Percentiles rank a stretch among this genome's conserved stretches.
These are phyloP conservation scores for Glycine latifolia DNA, from an alignment of 306 rosid species.

Conservation along the genomic window DNA sequence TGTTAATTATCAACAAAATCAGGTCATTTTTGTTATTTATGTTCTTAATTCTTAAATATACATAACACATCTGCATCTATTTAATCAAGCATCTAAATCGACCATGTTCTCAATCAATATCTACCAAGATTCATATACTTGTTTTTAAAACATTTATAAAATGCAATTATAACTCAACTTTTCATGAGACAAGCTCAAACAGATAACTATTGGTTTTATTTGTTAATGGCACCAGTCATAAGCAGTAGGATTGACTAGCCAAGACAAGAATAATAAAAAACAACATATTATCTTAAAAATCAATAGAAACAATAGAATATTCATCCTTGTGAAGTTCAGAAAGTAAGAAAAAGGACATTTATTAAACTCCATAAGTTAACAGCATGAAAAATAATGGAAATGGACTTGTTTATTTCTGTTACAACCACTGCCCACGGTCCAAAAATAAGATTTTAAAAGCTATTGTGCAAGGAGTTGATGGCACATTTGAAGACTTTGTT, in stretches of 20 bases:
- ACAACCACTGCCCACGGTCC: slow-evolving; percentile 2
- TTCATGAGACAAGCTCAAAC: slow-evolving; percentile 30
- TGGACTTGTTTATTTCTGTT: not conserved
- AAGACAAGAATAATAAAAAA: slow-evolving; percentile 23
- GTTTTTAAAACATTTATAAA: slow-evolving; percentile 2
- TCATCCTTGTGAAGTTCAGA: slow-evolving; percentile 10
- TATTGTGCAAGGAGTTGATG: slow-evolving; percentile 31
- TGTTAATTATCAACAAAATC: not conserved
- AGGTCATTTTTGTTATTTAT: not conserved
- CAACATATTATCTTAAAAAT: slow-evolving; percentile 12
- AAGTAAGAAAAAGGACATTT: not conserved
- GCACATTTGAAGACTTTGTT: not conserved
- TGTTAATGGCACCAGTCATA: not conserved
- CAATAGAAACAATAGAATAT: slow-evolving; percentile 8
- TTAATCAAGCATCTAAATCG: not conserved
- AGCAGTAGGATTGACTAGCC: slow-evolving; percentile 22
- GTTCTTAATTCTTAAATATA: slow-evolving; percentile 31
- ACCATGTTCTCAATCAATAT: not conserved
- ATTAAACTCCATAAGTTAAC: slow-evolving; percentile 11
- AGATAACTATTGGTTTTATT: not conserved
- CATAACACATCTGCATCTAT: not conserved
- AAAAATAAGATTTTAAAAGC: slow-evolving; percentile 42
- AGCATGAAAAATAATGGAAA: slow-evolving; percentile 21
- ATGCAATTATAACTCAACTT: slow-evolving; percentile 17
- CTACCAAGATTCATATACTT: slow-evolving; percentile 1